Evolutionary conservation across 1,284 basidiomycete species (phyloP).

Genomic region (Lignosus rhinocerotis): DNA sequence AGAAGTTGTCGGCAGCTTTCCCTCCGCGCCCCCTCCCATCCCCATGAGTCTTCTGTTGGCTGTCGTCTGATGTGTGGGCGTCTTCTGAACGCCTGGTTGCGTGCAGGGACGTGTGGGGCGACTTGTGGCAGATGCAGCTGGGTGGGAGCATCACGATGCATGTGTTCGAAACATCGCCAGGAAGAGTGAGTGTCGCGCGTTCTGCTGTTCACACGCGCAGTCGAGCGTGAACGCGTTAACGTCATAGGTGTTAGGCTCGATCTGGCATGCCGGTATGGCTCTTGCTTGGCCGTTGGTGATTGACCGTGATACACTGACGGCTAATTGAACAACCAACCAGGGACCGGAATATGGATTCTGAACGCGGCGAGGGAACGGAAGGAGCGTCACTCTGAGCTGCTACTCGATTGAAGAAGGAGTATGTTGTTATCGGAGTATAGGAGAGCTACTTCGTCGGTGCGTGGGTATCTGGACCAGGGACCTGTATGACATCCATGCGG

Average conservation of each 20-base stretch:
- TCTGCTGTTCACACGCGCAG: conserved; percentile 6
- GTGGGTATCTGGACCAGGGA: conserved; percentile 22
- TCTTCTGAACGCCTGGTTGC: conserved; percentile 9
- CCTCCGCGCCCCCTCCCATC: no score
- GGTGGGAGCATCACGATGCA: conserved; percentile 62
- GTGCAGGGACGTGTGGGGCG: conserved; percentile 69
- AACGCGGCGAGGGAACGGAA: conserved; percentile 62
- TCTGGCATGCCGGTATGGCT: conserved; percentile 63
- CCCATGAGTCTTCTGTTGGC: no score
- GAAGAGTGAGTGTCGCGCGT: conserved; percentile 53
- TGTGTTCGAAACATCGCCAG: conserved; percentile 55
- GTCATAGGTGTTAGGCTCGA: conserved; percentile 47
- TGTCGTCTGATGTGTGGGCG: not conserved
- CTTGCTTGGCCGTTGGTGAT: not conserved
- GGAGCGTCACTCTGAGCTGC: conserved; percentile 38
- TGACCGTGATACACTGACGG: not conserved
- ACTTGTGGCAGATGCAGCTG: conserved; percentile 50
- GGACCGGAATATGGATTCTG: conserved; percentile 67
- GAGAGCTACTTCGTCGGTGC: conserved; percentile 60
- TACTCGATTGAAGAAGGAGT: not conserved
- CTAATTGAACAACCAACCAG: conserved; percentile 36
- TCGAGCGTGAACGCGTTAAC: conserved; percentile 10
- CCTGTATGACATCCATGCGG: not conserved
- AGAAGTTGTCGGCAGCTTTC: not conserved
- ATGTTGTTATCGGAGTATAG: conserved; percentile 24